Percentiles rank a stretch among this genome's conserved stretches.
These are phyloP conservation scores for Rutstroemia sydowiana DNA, from an alignment of 2,329 filamentous ascomycete genomes.

Conservation along the genomic window DNA sequence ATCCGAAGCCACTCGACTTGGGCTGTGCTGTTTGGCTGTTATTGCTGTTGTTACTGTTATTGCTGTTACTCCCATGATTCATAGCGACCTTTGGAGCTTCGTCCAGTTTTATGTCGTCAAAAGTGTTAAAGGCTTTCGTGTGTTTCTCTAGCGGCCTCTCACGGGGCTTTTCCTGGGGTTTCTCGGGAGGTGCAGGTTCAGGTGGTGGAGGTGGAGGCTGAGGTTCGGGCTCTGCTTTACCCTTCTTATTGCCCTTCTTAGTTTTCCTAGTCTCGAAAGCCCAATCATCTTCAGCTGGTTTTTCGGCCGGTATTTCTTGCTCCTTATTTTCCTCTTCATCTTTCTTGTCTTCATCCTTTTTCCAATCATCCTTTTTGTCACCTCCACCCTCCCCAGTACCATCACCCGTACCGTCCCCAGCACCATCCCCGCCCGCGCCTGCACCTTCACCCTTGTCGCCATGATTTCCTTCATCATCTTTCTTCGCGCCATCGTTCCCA, in stretches of 20 bases:
- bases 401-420: no score
- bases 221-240: slow-evolving; percentile 22
- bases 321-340: slow-evolving; percentile 34
- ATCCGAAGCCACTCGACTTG: slow-evolving; percentile 41
- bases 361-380: slow-evolving; percentile 35
- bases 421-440: slow-evolving; percentile 33
- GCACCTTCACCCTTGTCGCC: slow-evolving; percentile 29
- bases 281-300: background rate
- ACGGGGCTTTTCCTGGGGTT: slow-evolving; percentile 39
- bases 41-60: slow-evolving; percentile 26
- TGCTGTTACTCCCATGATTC: slow-evolving; percentile 43
- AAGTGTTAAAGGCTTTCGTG: no score
- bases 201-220: slow-evolving; percentile 11
- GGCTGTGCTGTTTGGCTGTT: slow-evolving; percentile 33
- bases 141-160: no score
- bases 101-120: slow-evolving; percentile 62
- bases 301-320: background rate
- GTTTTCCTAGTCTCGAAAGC: background rate
- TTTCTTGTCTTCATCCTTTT: slow-evolving; percentile 48
- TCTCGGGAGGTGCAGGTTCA: slow-evolving; percentile 29
- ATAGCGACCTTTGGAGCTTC: slow-evolving; percentile 52
- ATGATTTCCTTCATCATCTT: slow-evolving; percentile 33
- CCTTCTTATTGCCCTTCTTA: slow-evolving; percentile 50
- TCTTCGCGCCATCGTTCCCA: slow-evolving; percentile 39
- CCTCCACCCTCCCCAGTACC: slow-evolving; percentile 30